Base-by-base conservation (phyloP, 768 basidiomycete species). In the Boletus reticulatus region DNA sequence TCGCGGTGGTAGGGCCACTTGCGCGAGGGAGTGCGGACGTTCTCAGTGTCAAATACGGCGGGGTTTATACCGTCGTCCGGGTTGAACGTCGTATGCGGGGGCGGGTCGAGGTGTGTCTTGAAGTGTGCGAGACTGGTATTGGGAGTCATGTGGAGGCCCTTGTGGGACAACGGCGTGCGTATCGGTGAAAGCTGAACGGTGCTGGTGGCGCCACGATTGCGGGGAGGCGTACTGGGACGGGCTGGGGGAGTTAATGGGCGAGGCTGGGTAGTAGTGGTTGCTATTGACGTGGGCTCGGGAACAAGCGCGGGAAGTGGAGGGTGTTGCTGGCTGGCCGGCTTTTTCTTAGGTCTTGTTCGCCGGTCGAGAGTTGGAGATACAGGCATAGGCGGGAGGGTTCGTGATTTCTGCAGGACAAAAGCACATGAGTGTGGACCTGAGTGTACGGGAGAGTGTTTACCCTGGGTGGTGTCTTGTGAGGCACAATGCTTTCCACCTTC, bases 141-240 rank as follows among this genome's bases (percentile, higher is more conserved):
- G 4, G 87, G 87, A 59, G 84, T 85, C 85, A 85, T 86, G 61
- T 86, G 83, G 36, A 87, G 65, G 38, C 85, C 87, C 60, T 78
- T 81, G 65, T 87, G 84, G 0, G 86, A 87, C 8, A 89, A 67
- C 0, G 87, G 87, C 1, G 87, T 88, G n/a, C 79, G 80, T 19
- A 76, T 69, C 0, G 85, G 82, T 2, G 87, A 87, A 17, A 87
- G 72, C 22, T 78, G 76, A 45, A 73, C 66, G 66, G 75, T 50
- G 70, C 37, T 62, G 8, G 54, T 43, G 4, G 59, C 37, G 38
- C 61, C 54, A 24, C 57, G 59, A 45, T 63, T 71, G 17, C 66
- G 71, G 12, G 75, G 70, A 19, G 77, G 78, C 0, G 78, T 77
- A 34, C 59, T 68, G n/a, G 76, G 73, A 20, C 73, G 70, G 24